Evolutionary conservation across 2,329 filamentous ascomycete genomes (phyloP), one percentile per base, ranked within the genome.

Genomic region (Epichloe hybrida): DNA sequence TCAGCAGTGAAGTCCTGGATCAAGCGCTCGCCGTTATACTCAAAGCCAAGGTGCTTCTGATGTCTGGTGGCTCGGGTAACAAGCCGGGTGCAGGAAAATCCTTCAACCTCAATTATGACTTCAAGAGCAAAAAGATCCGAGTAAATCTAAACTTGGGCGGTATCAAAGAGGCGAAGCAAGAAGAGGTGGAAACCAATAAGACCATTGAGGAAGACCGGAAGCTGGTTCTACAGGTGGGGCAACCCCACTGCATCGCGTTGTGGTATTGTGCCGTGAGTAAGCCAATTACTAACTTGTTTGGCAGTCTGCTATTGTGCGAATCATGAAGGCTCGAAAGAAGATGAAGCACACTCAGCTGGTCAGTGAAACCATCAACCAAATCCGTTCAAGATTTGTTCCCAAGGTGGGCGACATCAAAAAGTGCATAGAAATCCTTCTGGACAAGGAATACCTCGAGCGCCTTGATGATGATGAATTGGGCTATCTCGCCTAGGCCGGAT

Each of bases 321-420:
- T 98, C 73, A 98, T 98, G 93, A 98, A 98, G 75, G 94, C 91
- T 3, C 85, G 93, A 54, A 97, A 98, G 81, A 88, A 85, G 72
- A 94, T 97, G 88, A 97, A 96, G 80, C 91, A 98, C 71, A 83
- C 84, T 54, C 86, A 93, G 64, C 83, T 98, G 12, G 89, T 98
- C 50, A 84, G 88, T 63, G 93, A 98, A 71, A 94, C 90, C 23
- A 97, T 98, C 66, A 85, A 84, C 63, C 93, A 97, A 69, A 96
- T 98, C 67, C 88, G 86, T 66, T 83, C 82, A 41, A 87, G 93
- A 40, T 98, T 98, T 69, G 83, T 89, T 52, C 93, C 93, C 40
- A 95, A 95, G 71, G 79, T 98, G 34, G 76, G 81, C 15, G 93
- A 98, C 60, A 98, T 98, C 79, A 98, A 98, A 76, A 98, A 97